Evolutionary conservation across 2,329 filamentous ascomycete species (phyloP).

Genomic region (Diplodia seriata): DNA sequence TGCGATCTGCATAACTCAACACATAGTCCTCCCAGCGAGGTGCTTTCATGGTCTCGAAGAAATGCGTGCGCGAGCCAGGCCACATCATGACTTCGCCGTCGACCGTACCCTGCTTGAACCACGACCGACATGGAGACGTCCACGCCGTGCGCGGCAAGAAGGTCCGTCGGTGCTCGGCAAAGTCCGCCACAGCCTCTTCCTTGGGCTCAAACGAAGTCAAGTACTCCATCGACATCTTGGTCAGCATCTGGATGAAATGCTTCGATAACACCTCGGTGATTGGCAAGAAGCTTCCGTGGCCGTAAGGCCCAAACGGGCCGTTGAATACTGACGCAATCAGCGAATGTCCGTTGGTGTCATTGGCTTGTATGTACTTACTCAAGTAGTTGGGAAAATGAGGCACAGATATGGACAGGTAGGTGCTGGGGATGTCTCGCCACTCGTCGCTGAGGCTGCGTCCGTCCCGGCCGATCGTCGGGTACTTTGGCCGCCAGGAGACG

Average conservation of each 20-base stretch:
- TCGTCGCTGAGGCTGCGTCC: slow-evolving; percentile 18
- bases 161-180: slow-evolving; percentile 36
- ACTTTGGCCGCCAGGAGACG: slow-evolving; percentile 38
- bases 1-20: slow-evolving; percentile 50
- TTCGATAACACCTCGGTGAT: neutral
- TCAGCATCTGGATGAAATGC: slow-evolving; percentile 1
- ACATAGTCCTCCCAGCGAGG: slow-evolving; percentile 56
- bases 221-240: slow-evolving; percentile 35
- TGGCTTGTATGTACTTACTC: slow-evolving; percentile 4
- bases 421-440: slow-evolving; percentile 36
- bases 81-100: slow-evolving; percentile 45
- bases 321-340: slow-evolving; percentile 1
- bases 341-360: slow-evolving; percentile 38
- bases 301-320: slow-evolving; percentile 28
- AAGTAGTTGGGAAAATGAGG: slow-evolving; percentile 32
- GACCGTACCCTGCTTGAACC: slow-evolving; percentile 46
- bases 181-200: slow-evolving; percentile 43
- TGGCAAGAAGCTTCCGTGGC: slow-evolving; percentile 5
- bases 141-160: slow-evolving; percentile 44
- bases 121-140: slow-evolving; percentile 45
- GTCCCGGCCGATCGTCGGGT: slow-evolving; percentile 5
- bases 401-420: slow-evolving; percentile 37
- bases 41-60: slow-evolving; percentile 49
- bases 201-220: slow-evolving; percentile 44
- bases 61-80: slow-evolving; percentile 45